Conservation (phyloP, 2,329 filamentous ascomycete genomes). For the Epichloe typhina region DNA sequence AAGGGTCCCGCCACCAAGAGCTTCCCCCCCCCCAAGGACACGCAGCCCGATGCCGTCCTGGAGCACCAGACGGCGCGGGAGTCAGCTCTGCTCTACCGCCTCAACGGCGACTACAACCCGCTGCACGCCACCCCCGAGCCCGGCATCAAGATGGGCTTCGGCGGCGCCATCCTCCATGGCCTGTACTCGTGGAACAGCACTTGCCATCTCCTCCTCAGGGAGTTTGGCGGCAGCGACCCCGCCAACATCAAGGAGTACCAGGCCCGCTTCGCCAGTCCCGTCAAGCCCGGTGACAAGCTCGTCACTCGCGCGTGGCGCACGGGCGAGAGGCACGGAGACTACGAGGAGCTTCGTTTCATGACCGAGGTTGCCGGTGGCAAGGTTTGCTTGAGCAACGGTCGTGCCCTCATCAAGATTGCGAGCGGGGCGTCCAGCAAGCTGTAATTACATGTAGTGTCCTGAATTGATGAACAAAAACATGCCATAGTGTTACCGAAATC, state of each 20-base stretch:
- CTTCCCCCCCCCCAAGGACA: conserved; percentile 63
- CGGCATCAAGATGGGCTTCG: conserved; percentile 80
- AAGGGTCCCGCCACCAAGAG: conserved; percentile 73
- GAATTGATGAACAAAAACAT: too few species aligned
- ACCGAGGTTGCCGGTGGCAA: conserved; percentile 69
- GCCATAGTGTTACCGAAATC: too few species aligned
- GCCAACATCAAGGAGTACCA: conserved; percentile 79
- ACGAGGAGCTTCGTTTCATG: conserved; percentile 73
- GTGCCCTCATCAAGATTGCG: conserved; percentile 60
- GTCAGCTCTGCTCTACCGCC: conserved; percentile 64
- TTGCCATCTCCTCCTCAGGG: conserved; percentile 58
- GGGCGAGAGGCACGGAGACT: conserved; percentile 50
- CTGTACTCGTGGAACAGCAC: conserved; percentile 78
- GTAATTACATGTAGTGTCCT: conserved; percentile 21
- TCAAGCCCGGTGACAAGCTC: conserved; percentile 71
- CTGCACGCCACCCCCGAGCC: conserved; percentile 80
- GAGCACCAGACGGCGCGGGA: conserved; percentile 58
- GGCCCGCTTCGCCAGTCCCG: conserved; percentile 74
- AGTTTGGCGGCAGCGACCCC: conserved; percentile 63
- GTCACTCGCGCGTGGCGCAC: conserved; percentile 71
- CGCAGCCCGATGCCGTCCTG: conserved; percentile 59
- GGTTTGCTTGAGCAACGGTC: conserved; percentile 75
- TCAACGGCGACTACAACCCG: conserved; percentile 92
- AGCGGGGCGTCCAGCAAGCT: conserved; percentile 47
- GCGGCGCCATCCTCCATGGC: conserved; percentile 79